A percentile compares a stretch with the other conserved stretches of the same genome.
Evolutionary conservation across 371 early-diverging fungal species (phyloP).

Genomic region (Scutellospora calospora): DNA sequence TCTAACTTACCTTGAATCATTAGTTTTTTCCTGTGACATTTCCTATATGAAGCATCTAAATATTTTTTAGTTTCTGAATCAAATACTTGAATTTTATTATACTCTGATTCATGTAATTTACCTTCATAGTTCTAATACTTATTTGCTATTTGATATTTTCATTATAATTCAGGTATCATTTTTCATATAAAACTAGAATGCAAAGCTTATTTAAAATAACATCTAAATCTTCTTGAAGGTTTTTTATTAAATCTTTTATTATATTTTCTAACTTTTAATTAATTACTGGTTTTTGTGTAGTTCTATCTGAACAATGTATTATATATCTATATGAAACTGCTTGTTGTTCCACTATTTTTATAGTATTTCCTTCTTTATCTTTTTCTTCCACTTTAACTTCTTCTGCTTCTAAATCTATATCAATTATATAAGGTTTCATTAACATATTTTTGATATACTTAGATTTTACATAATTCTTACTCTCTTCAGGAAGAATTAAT

Average conservation of each 20-base stretch:
- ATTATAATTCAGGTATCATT: slow-evolving; percentile 25
- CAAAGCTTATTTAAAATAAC: slow-evolving; percentile 35
- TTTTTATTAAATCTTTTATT: slow-evolving; percentile 33
- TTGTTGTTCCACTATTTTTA: slow-evolving; percentile 22
- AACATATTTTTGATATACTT: slow-evolving; percentile 39
- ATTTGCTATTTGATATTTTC: slow-evolving; percentile 20
- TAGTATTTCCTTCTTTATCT: slow-evolving; percentile 16
- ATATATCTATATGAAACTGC: slow-evolving; percentile 37
- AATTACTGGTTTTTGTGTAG: slow-evolving; percentile 28
- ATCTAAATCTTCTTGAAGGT: slow-evolving; percentile 37
- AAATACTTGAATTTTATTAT: slow-evolving; percentile 27
- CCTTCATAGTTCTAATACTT: slow-evolving; percentile 28
- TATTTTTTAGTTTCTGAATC: slow-evolving; percentile 32
- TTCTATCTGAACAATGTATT: slow-evolving; percentile 30
- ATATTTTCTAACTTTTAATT: slow-evolving; percentile 28
- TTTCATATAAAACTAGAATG: slow-evolving; percentile 4
- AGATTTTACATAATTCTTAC: slow-evolving; percentile 27
- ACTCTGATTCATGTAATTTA: neutral
- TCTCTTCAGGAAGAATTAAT: slow-evolving; percentile 26
- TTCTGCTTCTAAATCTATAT: slow-evolving; percentile 39
- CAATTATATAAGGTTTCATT: slow-evolving; percentile 37
- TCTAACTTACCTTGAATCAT: slow-evolving; percentile 12
- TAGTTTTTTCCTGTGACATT: neutral
- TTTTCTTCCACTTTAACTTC: slow-evolving; percentile 31
- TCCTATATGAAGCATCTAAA: neutral